Evolutionary conservation across 192 early-diverging fungal genomes (phyloP), one percentile per base, ranked within the genome.

Genomic region (Rhizoclosmatium sp.): DNA sequence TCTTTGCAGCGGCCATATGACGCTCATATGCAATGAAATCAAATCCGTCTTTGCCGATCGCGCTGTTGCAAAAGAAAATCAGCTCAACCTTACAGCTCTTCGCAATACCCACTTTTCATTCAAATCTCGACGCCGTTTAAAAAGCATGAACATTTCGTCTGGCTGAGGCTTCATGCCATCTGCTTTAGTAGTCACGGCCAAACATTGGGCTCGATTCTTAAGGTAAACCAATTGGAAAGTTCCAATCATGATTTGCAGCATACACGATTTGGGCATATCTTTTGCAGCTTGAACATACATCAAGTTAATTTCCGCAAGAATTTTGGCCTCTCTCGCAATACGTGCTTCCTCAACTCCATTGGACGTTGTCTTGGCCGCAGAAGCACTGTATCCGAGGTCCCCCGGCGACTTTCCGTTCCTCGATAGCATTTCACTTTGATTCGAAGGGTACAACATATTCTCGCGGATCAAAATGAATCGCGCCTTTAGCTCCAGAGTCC

Each of bases 11-110:
- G 40, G 21, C 47, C 78, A 79, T 49, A 49, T 71, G 74, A 68
- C 81, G 76, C 73, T 82, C 80, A 59, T 51, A 82, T 14, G 83
- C 83, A 76, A 85, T 85, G 54, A 85, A 83, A 74, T 83, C 82
- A 72, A 85, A 80, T 49, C 81, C 79, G 65, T 79, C 78, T 9
- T 78, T 77, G 10, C 81, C 83, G 3, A 42, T 47, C 56, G 56
- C 44, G 9, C 67, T 69, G 45, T 19, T 62, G 5, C 61, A 23
- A 64, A n/a, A 19, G 61, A 39, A 39, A 19, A 40, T 7, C 21
- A 16, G 9, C 5, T 64, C 21, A 31, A n/a, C 85, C 85, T 3
- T 21, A 45, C 69, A 78, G 54, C n/a, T 44, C 3, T 47, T 16
- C 4, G 3, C 2, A 21, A 47, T 9, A 0, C 71, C 42, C 3